phyloP scores from a whole-genome alignment of 2,329 filamentous ascomycete genomes.

The Westerdykella ornata region DNA sequence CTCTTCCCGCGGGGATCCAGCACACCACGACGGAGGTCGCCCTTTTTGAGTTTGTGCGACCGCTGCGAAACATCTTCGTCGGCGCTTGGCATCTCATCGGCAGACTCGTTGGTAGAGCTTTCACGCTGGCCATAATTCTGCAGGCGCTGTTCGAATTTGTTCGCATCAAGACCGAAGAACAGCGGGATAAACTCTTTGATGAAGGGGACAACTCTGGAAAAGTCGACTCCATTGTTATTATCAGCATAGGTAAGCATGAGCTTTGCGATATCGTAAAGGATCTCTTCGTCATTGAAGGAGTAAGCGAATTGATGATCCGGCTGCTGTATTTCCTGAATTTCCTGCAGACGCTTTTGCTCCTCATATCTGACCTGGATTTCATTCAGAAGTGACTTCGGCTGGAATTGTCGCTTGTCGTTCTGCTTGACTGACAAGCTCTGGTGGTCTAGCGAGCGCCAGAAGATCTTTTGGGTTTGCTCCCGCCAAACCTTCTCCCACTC shows the following conservation, averaged over 20 bases:
- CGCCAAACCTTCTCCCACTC: constrained; percentile 99
- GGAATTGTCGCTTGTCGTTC: constrained; percentile 84
- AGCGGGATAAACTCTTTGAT: constrained; percentile 46
- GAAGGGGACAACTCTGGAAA: constrained; percentile 42
- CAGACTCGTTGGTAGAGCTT: constrained; percentile 48
- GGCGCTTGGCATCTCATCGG: constrained; percentile 60
- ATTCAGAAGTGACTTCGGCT: constrained; percentile 81
- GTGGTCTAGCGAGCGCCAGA: constrained; percentile 93
- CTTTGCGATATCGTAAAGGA: constrained; percentile 47
- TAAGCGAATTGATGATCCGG: constrained; percentile 69
- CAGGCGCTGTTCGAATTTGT: constrained; percentile 63
- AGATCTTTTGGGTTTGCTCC: constrained; percentile 87
- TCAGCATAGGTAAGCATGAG: constrained; percentile 43
- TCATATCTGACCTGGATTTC: constrained; percentile 90
- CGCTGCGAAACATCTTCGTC: constrained; percentile 65
- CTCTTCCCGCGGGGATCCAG: constrained; percentile 73
- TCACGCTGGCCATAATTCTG: constrained; percentile 32
- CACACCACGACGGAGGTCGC: constrained; percentile 71
- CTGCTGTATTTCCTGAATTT: constrained; percentile 52
- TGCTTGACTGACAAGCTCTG: constrained; percentile 87
- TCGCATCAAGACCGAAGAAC: constrained; percentile 45
- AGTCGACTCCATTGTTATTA: constrained; percentile 38
- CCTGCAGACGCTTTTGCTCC: constrained; percentile 71
- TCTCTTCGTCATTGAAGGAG: constrained; percentile 54
- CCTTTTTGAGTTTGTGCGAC: constrained; percentile 59